Percentiles rank a stretch among this genome's conserved stretches.
Evolutionary conservation across 768 basidiomycete genomes (phyloP).

Genomic region (Termitomyces sp.): DNA sequence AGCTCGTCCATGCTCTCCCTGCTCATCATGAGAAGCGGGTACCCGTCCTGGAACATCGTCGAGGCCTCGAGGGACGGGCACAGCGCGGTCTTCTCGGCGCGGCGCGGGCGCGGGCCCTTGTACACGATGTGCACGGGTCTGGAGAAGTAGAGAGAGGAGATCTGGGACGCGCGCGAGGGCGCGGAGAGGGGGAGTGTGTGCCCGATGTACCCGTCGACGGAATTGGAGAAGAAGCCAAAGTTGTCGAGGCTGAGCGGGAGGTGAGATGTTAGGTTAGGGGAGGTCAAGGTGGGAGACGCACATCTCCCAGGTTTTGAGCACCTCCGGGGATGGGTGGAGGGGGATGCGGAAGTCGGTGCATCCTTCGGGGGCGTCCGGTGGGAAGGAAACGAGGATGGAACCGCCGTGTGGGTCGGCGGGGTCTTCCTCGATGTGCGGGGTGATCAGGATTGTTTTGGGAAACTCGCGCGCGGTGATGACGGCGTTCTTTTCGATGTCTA

Average conservation of each 20-base stretch:
- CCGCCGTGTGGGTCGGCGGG: slow-evolving; percentile 39
- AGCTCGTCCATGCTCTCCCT: slow-evolving; percentile 58
- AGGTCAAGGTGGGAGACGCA: slow-evolving; percentile 31
- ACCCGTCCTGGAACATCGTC: slow-evolving; percentile 64
- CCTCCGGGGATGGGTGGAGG: slow-evolving; percentile 44
- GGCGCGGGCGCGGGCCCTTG: slow-evolving; percentile 57
- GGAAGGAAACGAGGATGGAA: slow-evolving; percentile 51
- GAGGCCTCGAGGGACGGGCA: slow-evolving; percentile 49
- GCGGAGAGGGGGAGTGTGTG: slow-evolving; percentile 33
- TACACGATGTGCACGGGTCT: slow-evolving; percentile 56
- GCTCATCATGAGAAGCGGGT: slow-evolving; percentile 61
- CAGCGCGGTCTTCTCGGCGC: slow-evolving; percentile 38
- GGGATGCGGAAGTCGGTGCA: slow-evolving; percentile 56
- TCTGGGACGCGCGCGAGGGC: slow-evolving; percentile 50
- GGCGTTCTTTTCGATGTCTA: slow-evolving; percentile 44
- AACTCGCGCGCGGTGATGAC: slow-evolving; percentile 67
- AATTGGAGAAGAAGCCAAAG: slow-evolving; percentile 41
- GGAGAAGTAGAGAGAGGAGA: slow-evolving; percentile 58
- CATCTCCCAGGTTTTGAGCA: slow-evolving; percentile 51
- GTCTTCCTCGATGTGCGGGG: slow-evolving; percentile 47
- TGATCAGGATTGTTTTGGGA: slow-evolving; percentile 62
- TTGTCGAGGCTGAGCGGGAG: slow-evolving; percentile 40
- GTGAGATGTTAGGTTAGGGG: too few species aligned
- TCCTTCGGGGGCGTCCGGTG: slow-evolving; percentile 48
- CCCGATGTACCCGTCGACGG: slow-evolving; percentile 67